Conservation (phyloP, 2,329 filamentous ascomycete genomes). For the Gaeumannomyces tritici region DNA sequence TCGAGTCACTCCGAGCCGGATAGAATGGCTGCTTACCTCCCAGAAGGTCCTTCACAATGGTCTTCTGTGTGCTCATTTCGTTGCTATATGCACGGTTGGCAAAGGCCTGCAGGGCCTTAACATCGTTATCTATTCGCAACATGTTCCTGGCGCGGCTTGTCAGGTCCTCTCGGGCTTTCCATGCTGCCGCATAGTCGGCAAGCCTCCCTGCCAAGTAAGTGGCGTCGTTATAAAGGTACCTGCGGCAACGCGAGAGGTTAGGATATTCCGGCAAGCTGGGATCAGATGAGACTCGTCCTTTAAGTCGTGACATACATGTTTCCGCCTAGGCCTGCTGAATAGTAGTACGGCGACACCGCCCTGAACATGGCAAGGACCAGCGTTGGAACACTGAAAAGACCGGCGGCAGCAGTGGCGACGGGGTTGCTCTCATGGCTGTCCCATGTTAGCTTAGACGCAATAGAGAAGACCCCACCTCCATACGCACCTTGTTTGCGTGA, state of each 20-base stretch:
- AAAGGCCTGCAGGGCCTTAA: slow-evolving; percentile 49
- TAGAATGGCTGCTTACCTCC: slow-evolving; percentile 29
- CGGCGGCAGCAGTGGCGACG: slow-evolving; percentile 57
- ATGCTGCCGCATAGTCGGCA: slow-evolving; percentile 34
- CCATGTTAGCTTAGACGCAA: background rate
- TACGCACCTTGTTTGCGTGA: slow-evolving; percentile 41
- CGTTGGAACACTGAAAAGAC: slow-evolving; percentile 62
- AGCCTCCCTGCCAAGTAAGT: slow-evolving; percentile 53
- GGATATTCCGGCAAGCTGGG: slow-evolving; percentile 1
- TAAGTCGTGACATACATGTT: slow-evolving; percentile 44
- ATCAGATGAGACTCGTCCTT: too few relatives aligned
- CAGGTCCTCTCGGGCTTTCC: slow-evolving; percentile 45
- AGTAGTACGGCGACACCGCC: slow-evolving; percentile 66
- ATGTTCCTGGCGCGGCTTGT: slow-evolving; percentile 38
- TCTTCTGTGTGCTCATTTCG: slow-evolving; percentile 52
- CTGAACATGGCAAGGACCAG: slow-evolving; percentile 70
- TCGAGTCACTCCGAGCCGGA: too few relatives aligned
- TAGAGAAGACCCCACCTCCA: background rate
- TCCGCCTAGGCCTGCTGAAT: slow-evolving; percentile 50
- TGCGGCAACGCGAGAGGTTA: slow-evolving; percentile 16
- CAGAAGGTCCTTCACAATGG: slow-evolving; percentile 50
- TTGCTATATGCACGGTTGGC: slow-evolving; percentile 52
- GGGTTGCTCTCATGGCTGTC: slow-evolving; percentile 36
- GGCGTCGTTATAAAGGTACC: slow-evolving; percentile 60
- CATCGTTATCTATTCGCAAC: slow-evolving; percentile 50